Percentiles rank a stretch among this genome's conserved stretches.
phyloP scores from a whole-genome alignment of 345 rosid species.

The Nephelium lappaceum region DNA sequence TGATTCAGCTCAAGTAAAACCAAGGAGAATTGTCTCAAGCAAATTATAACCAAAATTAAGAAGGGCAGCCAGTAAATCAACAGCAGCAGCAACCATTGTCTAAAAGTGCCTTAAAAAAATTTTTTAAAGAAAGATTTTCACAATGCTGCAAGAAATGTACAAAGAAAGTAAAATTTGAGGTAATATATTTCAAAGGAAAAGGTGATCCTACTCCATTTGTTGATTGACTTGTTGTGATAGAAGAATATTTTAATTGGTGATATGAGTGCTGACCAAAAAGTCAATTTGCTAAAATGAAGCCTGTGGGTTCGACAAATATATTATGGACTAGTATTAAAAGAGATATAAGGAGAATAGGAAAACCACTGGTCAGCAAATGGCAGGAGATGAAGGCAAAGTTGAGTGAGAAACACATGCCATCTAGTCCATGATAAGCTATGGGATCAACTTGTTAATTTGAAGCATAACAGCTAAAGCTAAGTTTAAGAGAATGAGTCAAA shows the following conservation, averaged over 20 bases:
- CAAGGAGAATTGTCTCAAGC: neutral
- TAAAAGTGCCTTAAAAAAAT: neutral
- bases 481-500: too few species aligned
- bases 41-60: neutral
- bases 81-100: neutral
- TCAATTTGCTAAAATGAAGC: neutral
- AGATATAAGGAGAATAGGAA: neutral
- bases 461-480: too few species aligned
- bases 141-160: neutral
- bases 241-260: neutral
- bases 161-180: neutral
- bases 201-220: neutral
- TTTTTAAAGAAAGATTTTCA: too few species aligned
- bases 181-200: neutral
- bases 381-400: too few species aligned
- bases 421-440: too few species aligned
- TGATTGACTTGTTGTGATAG: neutral
- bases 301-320: neutral
- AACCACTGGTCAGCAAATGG: too few species aligned
- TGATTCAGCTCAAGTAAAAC: neutral
- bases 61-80: neutral
- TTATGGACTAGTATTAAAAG: neutral
- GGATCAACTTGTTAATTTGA: too few species aligned
- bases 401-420: too few species aligned
- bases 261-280: neutral